Conservation (phyloP, 208 protist genomes). For the Naegleria gruberi region DNA sequence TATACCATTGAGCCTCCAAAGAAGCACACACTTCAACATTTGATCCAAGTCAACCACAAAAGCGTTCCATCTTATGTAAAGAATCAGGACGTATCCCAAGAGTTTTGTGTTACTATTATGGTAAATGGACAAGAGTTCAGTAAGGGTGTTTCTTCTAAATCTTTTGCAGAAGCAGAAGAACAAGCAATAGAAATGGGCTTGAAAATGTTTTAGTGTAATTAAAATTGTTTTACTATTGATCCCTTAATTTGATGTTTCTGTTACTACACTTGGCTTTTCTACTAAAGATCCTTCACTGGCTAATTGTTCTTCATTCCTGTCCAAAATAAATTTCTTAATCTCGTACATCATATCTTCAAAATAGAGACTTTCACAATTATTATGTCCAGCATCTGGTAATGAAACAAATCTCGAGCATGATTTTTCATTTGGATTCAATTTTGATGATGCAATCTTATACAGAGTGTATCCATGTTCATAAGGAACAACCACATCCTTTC, state of each 20-base stretch:
- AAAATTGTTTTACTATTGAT: too few relatives aligned
- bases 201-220: too few relatives aligned
- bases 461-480: not conserved
- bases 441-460: not conserved
- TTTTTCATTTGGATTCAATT: not conserved
- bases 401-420: not conserved
- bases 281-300: not conserved
- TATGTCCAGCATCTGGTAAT: not conserved
- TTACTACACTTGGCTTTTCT: too few relatives aligned
- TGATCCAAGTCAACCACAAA: not conserved
- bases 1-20: not conserved
- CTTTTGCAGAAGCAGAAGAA: too few relatives aligned
- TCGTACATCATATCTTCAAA: not conserved
- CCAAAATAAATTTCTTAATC: not conserved
- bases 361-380: slow-evolving; percentile 1
- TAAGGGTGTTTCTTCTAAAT: too few relatives aligned
- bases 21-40: not conserved
- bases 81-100: too few relatives aligned
- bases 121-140: too few relatives aligned
- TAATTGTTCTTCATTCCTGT: not conserved
- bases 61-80: not conserved
- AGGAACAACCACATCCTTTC: not conserved
- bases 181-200: too few relatives aligned
- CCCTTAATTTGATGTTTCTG: too few relatives aligned
- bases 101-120: too few relatives aligned